phyloP scores from a whole-genome alignment of 768 basidiomycete genomes.

The Agrocybe pediades region DNA sequence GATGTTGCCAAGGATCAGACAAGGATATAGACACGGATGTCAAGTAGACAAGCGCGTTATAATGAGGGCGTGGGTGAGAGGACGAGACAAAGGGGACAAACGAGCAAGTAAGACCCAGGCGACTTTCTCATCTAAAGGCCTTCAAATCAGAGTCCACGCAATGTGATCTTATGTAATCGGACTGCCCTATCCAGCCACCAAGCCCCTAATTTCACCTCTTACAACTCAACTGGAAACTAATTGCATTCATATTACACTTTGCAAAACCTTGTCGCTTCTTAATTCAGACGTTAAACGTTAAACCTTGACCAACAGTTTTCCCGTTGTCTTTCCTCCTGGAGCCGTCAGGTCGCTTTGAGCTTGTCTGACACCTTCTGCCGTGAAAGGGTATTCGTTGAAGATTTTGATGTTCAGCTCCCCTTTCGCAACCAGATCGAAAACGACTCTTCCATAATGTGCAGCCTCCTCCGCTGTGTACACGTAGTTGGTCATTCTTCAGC shows the following conservation, averaged over 20 bases:
- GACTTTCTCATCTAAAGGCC: background rate
- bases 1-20: background rate
- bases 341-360: slow-evolving; percentile 75
- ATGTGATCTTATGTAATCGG: slow-evolving; percentile 6
- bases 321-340: slow-evolving; percentile 71
- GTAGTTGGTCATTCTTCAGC: slow-evolving; percentile 68
- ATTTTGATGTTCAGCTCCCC: slow-evolving; percentile 69
- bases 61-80: background rate
- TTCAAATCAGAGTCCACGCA: slow-evolving; percentile 4
- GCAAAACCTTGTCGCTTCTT: background rate
- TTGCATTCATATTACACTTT: background rate
- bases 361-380: slow-evolving; percentile 72
- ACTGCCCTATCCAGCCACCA: background rate
- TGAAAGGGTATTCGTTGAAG: slow-evolving; percentile 82
- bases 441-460: slow-evolving; percentile 58
- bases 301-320: slow-evolving; percentile 86
- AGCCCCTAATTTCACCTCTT: background rate
- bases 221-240: background rate
- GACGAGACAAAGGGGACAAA: background rate
- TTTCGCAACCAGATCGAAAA: slow-evolving; percentile 61
- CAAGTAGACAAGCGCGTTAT: background rate
- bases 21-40: background rate
- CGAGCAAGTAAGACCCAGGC: background rate
- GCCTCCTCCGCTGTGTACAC: slow-evolving; percentile 74
- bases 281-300: background rate